phyloP scores from a whole-genome alignment of 208 protist genomes.

The Acanthamoeba lenticulata region DNA sequence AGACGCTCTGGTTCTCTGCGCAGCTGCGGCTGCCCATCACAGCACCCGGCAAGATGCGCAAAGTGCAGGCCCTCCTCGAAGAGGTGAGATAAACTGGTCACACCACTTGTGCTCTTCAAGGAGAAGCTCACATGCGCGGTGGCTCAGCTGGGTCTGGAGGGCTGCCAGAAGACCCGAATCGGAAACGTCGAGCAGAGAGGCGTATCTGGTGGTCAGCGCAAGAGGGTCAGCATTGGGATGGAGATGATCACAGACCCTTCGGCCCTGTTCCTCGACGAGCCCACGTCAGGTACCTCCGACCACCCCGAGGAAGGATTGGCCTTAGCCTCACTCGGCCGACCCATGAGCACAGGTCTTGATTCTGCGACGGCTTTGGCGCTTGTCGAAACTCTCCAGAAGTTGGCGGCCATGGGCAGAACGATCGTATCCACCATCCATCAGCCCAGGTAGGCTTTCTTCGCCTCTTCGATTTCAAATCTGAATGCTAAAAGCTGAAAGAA shows the following conservation, averaged over 20 bases:
- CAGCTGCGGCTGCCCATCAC: background rate
- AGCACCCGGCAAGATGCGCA: no score
- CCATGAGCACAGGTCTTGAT: background rate
- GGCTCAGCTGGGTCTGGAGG: constrained; percentile 56
- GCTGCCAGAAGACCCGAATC: background rate
- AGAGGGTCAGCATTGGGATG: constrained; percentile 77
- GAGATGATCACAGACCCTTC: constrained; percentile 75
- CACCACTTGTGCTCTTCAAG: background rate
- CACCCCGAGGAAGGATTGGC: constrained; percentile 84
- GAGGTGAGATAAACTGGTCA: background rate
- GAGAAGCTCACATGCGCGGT: background rate
- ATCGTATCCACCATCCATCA: constrained; percentile 95
- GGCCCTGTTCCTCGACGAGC: constrained; percentile 76
- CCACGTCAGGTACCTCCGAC: constrained; percentile 74
- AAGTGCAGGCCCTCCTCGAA: background rate
- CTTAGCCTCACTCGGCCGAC: background rate
- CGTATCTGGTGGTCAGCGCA: constrained; percentile 69
- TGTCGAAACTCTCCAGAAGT: constrained; percentile 86
- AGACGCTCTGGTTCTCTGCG: constrained; percentile 13
- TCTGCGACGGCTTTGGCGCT: constrained; percentile 66
- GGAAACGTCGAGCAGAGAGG: constrained; percentile 46
- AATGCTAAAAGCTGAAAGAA: constrained; percentile 85
- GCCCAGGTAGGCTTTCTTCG: constrained; percentile 89
- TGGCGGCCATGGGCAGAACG: constrained; percentile 88
- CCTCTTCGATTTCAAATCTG: background rate